These are phyloP conservation scores for Chaetothyriales sp. DNA, from an alignment of 2,329 filamentous ascomycete species.

Conservation along the genomic window DNA sequence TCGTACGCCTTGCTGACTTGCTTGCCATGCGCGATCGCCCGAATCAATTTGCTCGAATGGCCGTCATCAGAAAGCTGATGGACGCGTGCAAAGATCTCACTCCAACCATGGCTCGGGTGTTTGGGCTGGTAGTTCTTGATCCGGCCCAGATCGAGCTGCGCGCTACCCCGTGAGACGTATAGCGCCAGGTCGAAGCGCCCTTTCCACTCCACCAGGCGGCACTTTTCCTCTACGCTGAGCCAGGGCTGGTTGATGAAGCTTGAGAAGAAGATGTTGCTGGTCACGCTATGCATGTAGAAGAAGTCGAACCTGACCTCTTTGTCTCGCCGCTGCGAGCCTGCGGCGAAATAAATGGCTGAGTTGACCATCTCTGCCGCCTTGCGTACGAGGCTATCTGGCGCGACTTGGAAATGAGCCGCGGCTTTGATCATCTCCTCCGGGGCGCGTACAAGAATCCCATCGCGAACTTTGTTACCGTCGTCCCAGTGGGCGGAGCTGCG, in stretches of 20 bases:
- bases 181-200: constrained; percentile 59
- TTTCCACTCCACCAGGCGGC: constrained; percentile 68
- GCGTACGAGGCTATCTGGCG: constrained; percentile 41
- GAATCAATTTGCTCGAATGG: constrained; percentile 61
- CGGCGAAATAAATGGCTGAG: constrained; percentile 43
- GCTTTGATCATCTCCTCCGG: constrained; percentile 49
- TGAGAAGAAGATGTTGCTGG: constrained; percentile 59
- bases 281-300: constrained; percentile 67
- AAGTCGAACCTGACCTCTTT: constrained; percentile 70
- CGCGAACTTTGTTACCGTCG: constrained; percentile 51
- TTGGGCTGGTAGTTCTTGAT: constrained; percentile 42
- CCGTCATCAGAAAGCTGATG: constrained; percentile 54
- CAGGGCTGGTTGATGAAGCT: constrained; percentile 44
- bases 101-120: constrained; percentile 23
- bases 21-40: constrained; percentile 55
- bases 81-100: constrained; percentile 32
- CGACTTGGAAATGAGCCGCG: constrained; percentile 45
- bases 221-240: constrained; percentile 48
- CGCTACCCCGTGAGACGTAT: constrained; percentile 56
- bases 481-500: constrained; percentile 36
- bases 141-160: constrained; percentile 45
- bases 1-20: constrained; percentile 30
- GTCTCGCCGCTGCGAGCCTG: constrained; percentile 47
- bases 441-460: constrained; percentile 54
- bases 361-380: constrained; percentile 59